Evolutionary conservation across 169 alveolate species (phyloP).

Genomic region (Eimeria praecox): DNA sequence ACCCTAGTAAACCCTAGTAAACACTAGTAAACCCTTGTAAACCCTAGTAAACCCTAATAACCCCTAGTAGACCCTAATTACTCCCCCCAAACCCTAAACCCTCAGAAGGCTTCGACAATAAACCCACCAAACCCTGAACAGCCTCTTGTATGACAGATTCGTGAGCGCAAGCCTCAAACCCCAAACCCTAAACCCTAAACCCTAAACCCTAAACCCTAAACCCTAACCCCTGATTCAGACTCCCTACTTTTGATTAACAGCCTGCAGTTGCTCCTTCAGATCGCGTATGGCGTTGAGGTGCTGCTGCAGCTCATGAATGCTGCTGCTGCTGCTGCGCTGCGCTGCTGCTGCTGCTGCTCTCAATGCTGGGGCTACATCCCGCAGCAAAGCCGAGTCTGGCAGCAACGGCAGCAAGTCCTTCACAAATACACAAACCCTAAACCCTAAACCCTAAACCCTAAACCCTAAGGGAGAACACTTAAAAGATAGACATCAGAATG

Average conservation of each 20-base stretch:
- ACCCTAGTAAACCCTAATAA: too few species aligned
- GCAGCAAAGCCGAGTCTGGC: conserved; percentile 58
- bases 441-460: conserved; percentile 52
- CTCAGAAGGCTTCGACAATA: too few species aligned
- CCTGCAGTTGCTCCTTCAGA: conserved; percentile 52
- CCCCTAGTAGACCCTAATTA: too few species aligned
- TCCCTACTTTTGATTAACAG: conserved; percentile 30
- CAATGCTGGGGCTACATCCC: conserved; percentile 49
- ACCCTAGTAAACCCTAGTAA: too few species aligned
- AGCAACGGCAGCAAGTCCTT: conserved; percentile 50
- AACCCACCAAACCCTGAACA: too few species aligned
- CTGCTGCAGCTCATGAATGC: conserved; percentile 50
- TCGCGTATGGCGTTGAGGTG: conserved; percentile 39
- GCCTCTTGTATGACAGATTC: too few species aligned
- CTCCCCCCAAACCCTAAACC: too few species aligned
- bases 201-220: conserved; percentile 54
- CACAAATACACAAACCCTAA: conserved; percentile 4
- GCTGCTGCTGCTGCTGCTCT: conserved; percentile 64
- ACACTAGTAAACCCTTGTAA: too few species aligned
- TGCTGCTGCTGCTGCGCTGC: conserved; percentile 20
- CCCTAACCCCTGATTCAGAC: not conserved
- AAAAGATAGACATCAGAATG: not conserved
- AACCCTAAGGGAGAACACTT: too few species aligned
- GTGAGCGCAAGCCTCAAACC: too few species aligned
- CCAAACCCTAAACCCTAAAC: too few species aligned